Base-by-base conservation (phyloP, 73 alveolate genomes). In the Paramecium biaurelia region DNA sequence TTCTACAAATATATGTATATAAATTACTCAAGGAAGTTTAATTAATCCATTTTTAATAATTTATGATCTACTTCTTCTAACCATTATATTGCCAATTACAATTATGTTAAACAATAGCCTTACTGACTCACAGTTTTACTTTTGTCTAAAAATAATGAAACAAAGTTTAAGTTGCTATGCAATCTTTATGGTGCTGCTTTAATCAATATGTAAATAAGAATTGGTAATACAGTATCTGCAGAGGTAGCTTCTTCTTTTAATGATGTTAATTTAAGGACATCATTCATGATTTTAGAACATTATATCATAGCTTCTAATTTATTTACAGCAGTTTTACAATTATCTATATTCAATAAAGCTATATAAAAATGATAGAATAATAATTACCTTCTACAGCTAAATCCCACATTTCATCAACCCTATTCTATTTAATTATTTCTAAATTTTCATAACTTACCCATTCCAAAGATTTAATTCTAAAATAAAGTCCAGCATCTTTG, bases 401-500 rank as follows among this genome's bases (percentile, higher is more conserved):
- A 57, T 59, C 87, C 93, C 93, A 86, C 93, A 86, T 86, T 34
- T 86, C 93, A 38, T 86, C 93, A 18, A 86, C 93, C 20, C 93
- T 86, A 59, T 86, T 86, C 8, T 63, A 72, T 34, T 86, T 86
- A 63, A 57, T 49, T 23, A 86, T 86, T 41, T 86, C 93, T 34
- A 86, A 42, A 20, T 86, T 72, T 21, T 67, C 88, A 86, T 86
- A 86, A 23, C 30, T 41, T 21, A 86, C 34, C 93, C 93, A 86
- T 37, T 76, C 85, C 12, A 86, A 42, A 41, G 85, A 72, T 37
- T 86, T 86, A 35, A 86, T 86, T 63, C 93, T 86, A 37, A 72
- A 86, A 58, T 86, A 86, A 32, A 86, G 70, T 34, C 88, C 93
- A 2, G 93, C 85, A 26, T 86, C 93, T 28, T 72, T 76, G 41